Percentiles rank a stretch among this genome's conserved stretches.
phyloP scores from a whole-genome alignment of 768 basidiomycete genomes.

The Leucosporidium yakuticum region DNA sequence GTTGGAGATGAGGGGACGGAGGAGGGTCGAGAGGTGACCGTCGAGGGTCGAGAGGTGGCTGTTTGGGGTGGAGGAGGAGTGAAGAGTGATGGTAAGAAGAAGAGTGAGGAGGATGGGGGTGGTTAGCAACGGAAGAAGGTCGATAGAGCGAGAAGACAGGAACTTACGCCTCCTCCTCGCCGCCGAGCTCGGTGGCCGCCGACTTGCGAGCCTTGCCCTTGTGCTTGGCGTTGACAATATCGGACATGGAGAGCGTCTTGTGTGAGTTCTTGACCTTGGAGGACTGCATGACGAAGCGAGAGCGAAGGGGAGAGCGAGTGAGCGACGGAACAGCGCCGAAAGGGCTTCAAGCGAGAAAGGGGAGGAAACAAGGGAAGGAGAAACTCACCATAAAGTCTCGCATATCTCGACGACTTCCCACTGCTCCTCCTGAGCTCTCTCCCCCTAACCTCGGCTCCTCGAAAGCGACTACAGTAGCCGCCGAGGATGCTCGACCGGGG shows the following conservation, averaged over 20 bases:
- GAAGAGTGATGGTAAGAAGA: slow-evolving; percentile 48
- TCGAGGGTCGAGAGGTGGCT: slow-evolving; percentile 67
- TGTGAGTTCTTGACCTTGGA: slow-evolving; percentile 28
- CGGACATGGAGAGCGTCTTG: slow-evolving; percentile 17
- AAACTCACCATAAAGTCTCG: slow-evolving; percentile 25
- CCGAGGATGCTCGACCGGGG: slow-evolving; percentile 4
- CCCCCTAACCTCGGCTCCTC: not conserved
- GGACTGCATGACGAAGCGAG: too few species aligned
- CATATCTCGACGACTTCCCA: slow-evolving; percentile 12
- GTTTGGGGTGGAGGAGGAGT: slow-evolving; percentile 51
- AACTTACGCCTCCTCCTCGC: slow-evolving; percentile 26
- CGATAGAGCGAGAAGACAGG: not conserved
- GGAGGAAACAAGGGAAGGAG: too few species aligned
- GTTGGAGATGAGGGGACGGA: slow-evolving; percentile 70
- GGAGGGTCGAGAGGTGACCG: slow-evolving; percentile 75
- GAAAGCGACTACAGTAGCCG: not conserved
- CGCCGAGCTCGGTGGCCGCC: slow-evolving; percentile 7
- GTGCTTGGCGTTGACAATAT: slow-evolving; percentile 15
- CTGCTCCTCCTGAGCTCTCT: not conserved
- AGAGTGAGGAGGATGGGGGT: too few species aligned
- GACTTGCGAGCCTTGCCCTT: slow-evolving; percentile 2
- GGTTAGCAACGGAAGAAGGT: too few species aligned
- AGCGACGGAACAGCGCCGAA: too few species aligned
- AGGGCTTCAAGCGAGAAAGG: not conserved
- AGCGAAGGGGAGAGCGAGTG: too few species aligned